These are phyloP conservation scores for Talaromyces piceae DNA, from an alignment of 2,329 filamentous ascomycete genomes.

Conservation along the genomic window DNA sequence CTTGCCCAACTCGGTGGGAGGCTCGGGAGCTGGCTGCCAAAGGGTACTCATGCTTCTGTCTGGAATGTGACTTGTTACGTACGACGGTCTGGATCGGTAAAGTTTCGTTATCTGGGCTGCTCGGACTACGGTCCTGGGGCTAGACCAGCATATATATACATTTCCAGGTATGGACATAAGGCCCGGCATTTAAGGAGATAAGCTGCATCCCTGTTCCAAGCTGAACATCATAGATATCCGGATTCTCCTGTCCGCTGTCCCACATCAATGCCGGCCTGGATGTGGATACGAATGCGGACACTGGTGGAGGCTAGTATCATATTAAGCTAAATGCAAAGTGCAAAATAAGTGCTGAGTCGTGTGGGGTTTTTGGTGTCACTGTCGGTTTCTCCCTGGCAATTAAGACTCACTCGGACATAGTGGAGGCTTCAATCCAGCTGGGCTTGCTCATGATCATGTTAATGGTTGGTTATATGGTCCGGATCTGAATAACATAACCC, in stretches of 20 bases:
- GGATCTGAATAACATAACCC: too few relatives aligned
- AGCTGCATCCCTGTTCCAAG: too few relatives aligned
- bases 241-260: too few relatives aligned
- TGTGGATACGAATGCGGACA: not conserved
- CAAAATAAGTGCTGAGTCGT: not conserved
- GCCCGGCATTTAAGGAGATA: too few relatives aligned
- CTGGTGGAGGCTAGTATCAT: not conserved
- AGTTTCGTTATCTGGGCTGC: not conserved
- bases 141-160: not conserved
- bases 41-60: not conserved
- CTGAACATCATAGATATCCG: too few relatives aligned
- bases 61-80: not conserved
- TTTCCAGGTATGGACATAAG: not conserved
- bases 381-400: not conserved
- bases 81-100: not conserved
- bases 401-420: too few relatives aligned
- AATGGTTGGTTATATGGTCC: too few relatives aligned
- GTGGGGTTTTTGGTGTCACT: not conserved
- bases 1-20: constrained; percentile 54
- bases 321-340: not conserved
- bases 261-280: not conserved
- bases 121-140: not conserved
- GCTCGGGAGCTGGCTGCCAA: constrained; percentile 31
- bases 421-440: too few relatives aligned
- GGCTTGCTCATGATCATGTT: too few relatives aligned